A percentile compares a stretch with the other conserved stretches of the same genome.
Conservation (phyloP, 1,139 yeast genomes). For the Debaryomyces coudertii region DNA sequence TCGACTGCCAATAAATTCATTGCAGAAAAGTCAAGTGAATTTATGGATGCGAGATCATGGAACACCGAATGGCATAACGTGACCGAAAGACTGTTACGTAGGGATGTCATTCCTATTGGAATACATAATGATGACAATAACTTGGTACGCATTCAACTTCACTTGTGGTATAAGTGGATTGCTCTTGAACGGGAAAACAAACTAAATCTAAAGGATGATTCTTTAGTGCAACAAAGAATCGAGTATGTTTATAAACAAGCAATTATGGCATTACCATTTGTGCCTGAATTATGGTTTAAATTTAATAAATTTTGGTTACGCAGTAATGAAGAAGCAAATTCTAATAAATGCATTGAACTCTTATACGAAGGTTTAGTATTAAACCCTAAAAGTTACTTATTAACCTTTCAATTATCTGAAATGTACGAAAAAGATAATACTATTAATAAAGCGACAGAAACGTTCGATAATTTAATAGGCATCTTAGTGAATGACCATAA, state of each 20-base stretch:
- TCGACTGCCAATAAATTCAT: slow-evolving; percentile 84
- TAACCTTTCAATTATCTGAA: slow-evolving; percentile 72
- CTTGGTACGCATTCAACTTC: slow-evolving; percentile 43
- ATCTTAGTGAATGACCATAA: slow-evolving; percentile 39
- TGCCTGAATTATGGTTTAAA: slow-evolving; percentile 86
- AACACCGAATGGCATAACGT: slow-evolving; percentile 69
- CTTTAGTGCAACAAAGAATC: slow-evolving; percentile 58
- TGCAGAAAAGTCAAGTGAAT: slow-evolving; percentile 81
- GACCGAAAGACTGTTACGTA: slow-evolving; percentile 45
- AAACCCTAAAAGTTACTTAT: slow-evolving; percentile 72
- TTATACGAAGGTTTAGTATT: slow-evolving; percentile 60
- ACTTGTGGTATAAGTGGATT: slow-evolving; percentile 75
- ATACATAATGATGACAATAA: slow-evolving; percentile 25
- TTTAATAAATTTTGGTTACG: slow-evolving; percentile 41
- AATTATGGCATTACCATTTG: slow-evolving; percentile 65
- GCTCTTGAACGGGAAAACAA: slow-evolving; percentile 77
- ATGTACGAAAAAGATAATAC: slow-evolving; percentile 63
- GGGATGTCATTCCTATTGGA: slow-evolving; percentile 42
- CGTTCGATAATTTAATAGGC: slow-evolving; percentile 54
- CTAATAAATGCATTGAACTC: slow-evolving; percentile 40
- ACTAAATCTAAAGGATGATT: slow-evolving; percentile 56
- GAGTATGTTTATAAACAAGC: slow-evolving; percentile 77
- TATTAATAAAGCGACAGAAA: slow-evolving; percentile 52
- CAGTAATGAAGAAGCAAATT: slow-evolving; percentile 39
- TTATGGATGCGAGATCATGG: slow-evolving; percentile 86